These are phyloP conservation scores for Aureobasidium sp. DNA, from an alignment of 2,329 filamentous ascomycete genomes.

Conservation along the genomic window DNA sequence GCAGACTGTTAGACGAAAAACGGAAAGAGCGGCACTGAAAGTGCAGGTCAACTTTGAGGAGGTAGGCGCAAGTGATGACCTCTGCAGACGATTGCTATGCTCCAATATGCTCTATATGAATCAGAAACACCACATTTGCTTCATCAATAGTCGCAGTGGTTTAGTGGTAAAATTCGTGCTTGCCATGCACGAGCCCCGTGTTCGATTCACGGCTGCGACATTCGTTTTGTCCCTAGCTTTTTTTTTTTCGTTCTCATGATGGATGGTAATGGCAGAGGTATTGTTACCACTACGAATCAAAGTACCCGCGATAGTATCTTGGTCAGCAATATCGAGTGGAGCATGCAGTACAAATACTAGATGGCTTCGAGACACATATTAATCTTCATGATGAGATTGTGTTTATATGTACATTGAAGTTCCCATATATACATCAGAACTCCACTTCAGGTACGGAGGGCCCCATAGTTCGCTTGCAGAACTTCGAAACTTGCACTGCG, in stretches of 20 bases:
- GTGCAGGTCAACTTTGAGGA: no score
- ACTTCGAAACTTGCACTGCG: neutral
- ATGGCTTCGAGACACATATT: no score
- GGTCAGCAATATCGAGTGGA: no score
- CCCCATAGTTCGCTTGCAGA: neutral
- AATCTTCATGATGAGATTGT: neutral
- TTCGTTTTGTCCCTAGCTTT: neutral
- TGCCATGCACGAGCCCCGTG: constrained; percentile 15
- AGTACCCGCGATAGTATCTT: neutral
- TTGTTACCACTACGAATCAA: neutral
- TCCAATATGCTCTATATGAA: no score
- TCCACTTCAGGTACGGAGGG: neutral
- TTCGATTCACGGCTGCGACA: constrained; percentile 16
- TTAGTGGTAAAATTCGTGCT: constrained; percentile 16
- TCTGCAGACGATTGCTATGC: no score
- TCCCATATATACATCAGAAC: neutral
- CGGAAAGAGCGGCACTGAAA: neutral
- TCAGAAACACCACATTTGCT: neutral
- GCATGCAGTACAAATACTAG: no score
- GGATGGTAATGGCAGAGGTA: no score
- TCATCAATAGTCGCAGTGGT: constrained; percentile 10
- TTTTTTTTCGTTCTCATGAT: neutral
- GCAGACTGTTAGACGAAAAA: neutral
- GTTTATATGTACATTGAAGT: neutral
- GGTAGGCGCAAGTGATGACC: no score